Evolutionary conservation across 176 grass and related monocot species (phyloP), one percentile per base, ranked within the genome.

Genomic region (Aegilops tauschii): DNA sequence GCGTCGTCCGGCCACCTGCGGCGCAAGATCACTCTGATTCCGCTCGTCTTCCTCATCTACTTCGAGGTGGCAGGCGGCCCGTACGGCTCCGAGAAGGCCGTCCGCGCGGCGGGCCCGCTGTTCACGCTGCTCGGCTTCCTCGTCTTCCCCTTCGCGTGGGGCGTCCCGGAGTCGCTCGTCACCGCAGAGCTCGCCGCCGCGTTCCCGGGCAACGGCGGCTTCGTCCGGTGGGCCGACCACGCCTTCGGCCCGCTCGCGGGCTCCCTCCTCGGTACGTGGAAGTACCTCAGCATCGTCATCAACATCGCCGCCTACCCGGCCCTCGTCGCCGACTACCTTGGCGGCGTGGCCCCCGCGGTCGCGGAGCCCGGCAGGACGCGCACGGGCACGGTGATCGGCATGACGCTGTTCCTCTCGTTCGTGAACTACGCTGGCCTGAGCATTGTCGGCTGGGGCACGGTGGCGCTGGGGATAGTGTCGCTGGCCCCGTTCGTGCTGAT

Each of bases 241-340:
- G 64, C 64, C 12, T 66, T 66, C 28, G 64, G 64, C 28, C 64
- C 28, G 64, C 64, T 66, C 64, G 28, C 12, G 0, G 64, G 64
- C 12, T 66, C 64, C 64, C 64, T 66, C 64, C 28, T 66, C 64
- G 64, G 64, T 28, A 66, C 64, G 12, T 66, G 64, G 64, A 66
- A 66, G 64, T 66, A 66, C 64, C 64, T 66, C 64, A 31, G 64
- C 64, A 66, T 66, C 64, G 64, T 66, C 64, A 29, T 66, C 64
- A 66, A 66, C 64, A 30, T 66, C 27, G 64, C 64, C 28, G 64
- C 64, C 12, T 66, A 66, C 64, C 64, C 64, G 12, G 64, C 64
- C 64, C 64, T 66, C 28, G 64, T 66, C 64, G 64, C 64, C 64
- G 64, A 66, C 64, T 66, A 66, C 64, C 27, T 66, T 28, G 64